Evolutionary conservation across 192 early-diverging fungal species (phyloP).

Genomic region (Lobosporangium transversale): DNA sequence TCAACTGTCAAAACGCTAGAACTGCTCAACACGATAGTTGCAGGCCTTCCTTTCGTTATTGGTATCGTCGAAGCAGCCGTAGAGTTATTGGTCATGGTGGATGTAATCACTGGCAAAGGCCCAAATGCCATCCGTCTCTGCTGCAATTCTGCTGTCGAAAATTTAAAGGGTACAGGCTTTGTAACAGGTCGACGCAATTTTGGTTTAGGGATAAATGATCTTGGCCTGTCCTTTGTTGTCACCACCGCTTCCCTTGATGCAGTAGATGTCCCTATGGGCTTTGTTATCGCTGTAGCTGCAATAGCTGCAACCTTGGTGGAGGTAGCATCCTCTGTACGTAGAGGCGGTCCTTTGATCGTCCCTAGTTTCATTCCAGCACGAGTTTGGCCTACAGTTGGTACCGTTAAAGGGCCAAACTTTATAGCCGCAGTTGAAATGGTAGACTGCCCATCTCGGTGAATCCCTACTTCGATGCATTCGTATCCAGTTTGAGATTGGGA

Average conservation of each 20-base stretch:
- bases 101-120: too few relatives aligned
- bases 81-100: background rate
- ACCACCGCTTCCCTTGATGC: background rate
- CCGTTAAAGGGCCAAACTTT: constrained; percentile 1
- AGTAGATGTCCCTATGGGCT: background rate
- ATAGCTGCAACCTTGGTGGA: background rate
- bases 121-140: constrained; percentile 18
- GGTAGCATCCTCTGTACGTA: background rate
- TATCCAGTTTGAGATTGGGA: too few relatives aligned
- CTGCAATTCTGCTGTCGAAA: constrained; percentile 39
- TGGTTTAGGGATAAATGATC: too few relatives aligned
- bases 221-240: constrained; percentile 10
- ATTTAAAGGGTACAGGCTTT: constrained; percentile 40
- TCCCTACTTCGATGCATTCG: background rate
- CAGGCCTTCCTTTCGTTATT: background rate
- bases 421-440: background rate
- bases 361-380: constrained; percentile 6
- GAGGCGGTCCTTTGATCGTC: constrained; percentile 6
- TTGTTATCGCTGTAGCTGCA: background rate
- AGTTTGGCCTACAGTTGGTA: constrained; percentile 7
- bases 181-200: constrained; percentile 47
- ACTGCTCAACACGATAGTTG: background rate
- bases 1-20: background rate
- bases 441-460: too few relatives aligned
- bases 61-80: background rate